Evolutionary conservation across 2,329 filamentous ascomycete genomes (phyloP), one percentile per base, ranked within the genome.

Genomic region (Sporothrix variecibatus): DNA sequence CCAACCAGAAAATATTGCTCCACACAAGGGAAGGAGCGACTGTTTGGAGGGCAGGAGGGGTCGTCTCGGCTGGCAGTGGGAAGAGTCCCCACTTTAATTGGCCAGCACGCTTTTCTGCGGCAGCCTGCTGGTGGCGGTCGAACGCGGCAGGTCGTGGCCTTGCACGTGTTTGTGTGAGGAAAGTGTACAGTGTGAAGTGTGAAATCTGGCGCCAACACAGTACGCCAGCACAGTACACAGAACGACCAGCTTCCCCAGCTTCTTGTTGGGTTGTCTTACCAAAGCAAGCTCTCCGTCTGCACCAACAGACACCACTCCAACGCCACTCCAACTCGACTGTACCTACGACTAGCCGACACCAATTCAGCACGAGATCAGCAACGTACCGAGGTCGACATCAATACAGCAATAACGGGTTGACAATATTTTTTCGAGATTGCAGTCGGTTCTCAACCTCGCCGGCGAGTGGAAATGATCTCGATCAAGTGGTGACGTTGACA

Each of bases 91-190:
- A 38, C 58, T 38, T 20, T 62, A 0, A 58, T 34, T 38, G 56
- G 28, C 12, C 26, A 15, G 9, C 7, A 26, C 28, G n/a, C n/a
- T n/a, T 31, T 31, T 60, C 26, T 31, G 26, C n/a, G 9, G 60
- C 34, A 64, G 60, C 60, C 60, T 64, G 60, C 60, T 23, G 60
- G 60, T 64, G 60, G 60, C 60, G 60, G 31, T 23, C 20, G n/a
- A n/a, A n/a, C n/a, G n/a, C n/a, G n/a, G n/a, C n/a, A n/a, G 34
- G 12, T n/a, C 11, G 11, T 9, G 60, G 38, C 38, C 38, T 43
- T 43, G 60, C 38, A 43, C 34, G 60, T 43, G 60, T 64, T 43
- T 43, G 40, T 43, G 40, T 7, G 40, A 34, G 34, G 34, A 8
- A 46, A 11, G 51, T 26, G 51, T 53, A 56, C 51, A 56, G 51